These are phyloP conservation scores for Candida golubevii DNA, from an alignment of 805 yeast species.

Conservation along the genomic window DNA sequence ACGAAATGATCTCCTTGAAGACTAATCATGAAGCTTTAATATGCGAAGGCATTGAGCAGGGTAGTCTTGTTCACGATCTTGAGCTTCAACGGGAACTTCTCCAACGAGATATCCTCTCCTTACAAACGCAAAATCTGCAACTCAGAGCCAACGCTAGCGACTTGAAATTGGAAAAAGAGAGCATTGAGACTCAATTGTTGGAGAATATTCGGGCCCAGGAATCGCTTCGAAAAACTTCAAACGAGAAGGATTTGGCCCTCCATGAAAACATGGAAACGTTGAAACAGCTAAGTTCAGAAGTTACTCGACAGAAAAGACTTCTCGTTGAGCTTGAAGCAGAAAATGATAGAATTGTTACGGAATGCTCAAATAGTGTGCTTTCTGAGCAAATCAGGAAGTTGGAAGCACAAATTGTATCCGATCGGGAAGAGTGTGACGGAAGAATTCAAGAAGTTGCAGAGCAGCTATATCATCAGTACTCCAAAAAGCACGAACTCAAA, in stretches of 20 bases:
- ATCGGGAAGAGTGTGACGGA: slow-evolving; percentile 48
- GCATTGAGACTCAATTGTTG: no score
- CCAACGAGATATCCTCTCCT: no score
- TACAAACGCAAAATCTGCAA: no score
- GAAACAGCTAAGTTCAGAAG: slow-evolving; percentile 25
- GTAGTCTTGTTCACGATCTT: no score
- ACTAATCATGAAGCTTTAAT: no score
- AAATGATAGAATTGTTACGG: neutral
- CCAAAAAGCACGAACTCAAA: slow-evolving; percentile 72
- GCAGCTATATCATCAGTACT: slow-evolving; percentile 67
- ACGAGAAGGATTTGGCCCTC: slow-evolving; percentile 29
- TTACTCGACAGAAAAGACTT: slow-evolving; percentile 17
- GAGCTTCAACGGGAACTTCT: no score
- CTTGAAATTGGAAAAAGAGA: no score
- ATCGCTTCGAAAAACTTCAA: neutral
- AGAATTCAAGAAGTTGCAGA: slow-evolving; percentile 61
- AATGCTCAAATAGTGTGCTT: slow-evolving; percentile 7
- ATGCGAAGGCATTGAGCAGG: no score
- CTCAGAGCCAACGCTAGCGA: no score
- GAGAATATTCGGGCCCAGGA: no score
- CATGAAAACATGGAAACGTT: slow-evolving; percentile 29
- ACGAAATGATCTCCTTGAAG: no score
- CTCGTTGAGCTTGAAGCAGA: slow-evolving; percentile 8
- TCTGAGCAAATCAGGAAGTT: slow-evolving; percentile 18
- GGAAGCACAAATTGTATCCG: slow-evolving; percentile 25